A percentile compares a stretch with the other conserved stretches of the same genome.
phyloP scores from a whole-genome alignment of 805 yeast species.

The Saccharomycopsis synnaedendra region DNA sequence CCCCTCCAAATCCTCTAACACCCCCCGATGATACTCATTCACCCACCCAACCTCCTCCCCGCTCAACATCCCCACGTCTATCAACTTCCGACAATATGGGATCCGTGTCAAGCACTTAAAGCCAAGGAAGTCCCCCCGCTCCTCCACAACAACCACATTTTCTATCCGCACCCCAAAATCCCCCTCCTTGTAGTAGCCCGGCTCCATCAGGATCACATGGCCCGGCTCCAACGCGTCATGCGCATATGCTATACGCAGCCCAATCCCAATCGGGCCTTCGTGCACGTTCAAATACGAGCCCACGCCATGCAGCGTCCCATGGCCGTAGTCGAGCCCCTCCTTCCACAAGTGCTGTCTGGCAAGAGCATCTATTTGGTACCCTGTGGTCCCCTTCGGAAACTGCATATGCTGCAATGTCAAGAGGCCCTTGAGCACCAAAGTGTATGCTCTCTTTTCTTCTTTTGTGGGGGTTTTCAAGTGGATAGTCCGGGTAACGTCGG shows the following conservation, averaged over 20 bases:
- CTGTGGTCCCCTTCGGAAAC: conserved; percentile 69
- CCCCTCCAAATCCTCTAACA: conserved; percentile 41
- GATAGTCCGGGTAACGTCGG: conserved; percentile 86
- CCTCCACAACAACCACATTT: conserved; percentile 53
- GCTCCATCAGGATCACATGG: conserved; percentile 80
- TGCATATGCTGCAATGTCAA: conserved; percentile 70
- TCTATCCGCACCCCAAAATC: conserved; percentile 85
- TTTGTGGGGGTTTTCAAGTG: conserved; percentile 49
- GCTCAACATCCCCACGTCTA: conserved; percentile 46
- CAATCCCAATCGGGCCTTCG: conserved; percentile 87
- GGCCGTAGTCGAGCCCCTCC: conserved; percentile 76
- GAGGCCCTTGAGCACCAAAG: conserved; percentile 87
- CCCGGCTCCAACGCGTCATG: conserved; percentile 52
- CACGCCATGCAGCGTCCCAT: conserved; percentile 98
- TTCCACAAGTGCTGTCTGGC: conserved; percentile 80
- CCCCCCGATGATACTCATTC: conserved; percentile 48
- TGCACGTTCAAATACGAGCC: conserved; percentile 88
- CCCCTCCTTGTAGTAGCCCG: conserved; percentile 89
- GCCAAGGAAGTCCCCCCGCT: conserved; percentile 38
- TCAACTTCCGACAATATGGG: conserved; percentile 73
- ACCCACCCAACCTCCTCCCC: conserved; percentile 57
- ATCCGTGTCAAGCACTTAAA: conserved; percentile 80
- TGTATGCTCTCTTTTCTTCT: conserved; percentile 58
- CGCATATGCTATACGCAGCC: conserved; percentile 35
- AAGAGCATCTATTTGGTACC: conserved; percentile 64